Evolutionary conservation across 345 rosid genomes (phyloP).

Genomic region (Eutrema japonicum): DNA sequence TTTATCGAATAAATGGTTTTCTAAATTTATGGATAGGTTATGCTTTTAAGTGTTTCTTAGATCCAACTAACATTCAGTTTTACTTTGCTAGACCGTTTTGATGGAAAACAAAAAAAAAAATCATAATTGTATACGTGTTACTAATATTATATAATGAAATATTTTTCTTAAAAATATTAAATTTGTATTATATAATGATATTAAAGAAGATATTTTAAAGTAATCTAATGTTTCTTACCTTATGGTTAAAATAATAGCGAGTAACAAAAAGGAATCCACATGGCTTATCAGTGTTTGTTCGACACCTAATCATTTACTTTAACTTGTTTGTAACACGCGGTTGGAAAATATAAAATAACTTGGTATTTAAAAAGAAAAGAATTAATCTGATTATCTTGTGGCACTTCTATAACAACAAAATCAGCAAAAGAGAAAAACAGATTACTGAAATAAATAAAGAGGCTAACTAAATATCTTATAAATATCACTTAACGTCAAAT

Average conservation of each 20-base stretch:
- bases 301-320: not conserved
- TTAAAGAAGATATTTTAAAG: not conserved
- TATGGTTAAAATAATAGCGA: not conserved
- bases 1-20: not conserved
- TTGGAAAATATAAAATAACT: slow-evolving; percentile 8
- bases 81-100: not conserved
- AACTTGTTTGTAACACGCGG: slow-evolving; percentile 19
- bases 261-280: slow-evolving; percentile 1
- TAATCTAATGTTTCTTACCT: not conserved
- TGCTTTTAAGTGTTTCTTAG: not conserved
- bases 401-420: not conserved
- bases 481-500: slow-evolving; percentile 22
- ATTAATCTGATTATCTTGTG: not conserved
- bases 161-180: not conserved
- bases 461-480: not conserved
- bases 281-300: slow-evolving; percentile 4
- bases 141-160: not conserved
- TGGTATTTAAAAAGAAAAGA: not conserved
- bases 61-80: not conserved
- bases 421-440: slow-evolving; percentile 2
- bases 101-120: too few species aligned
- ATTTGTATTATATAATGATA: too few species aligned
- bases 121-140: not conserved
- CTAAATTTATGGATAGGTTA: not conserved
- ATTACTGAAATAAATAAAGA: not conserved